Evolutionary conservation across 768 basidiomycete genomes (phyloP).

Genomic region (Mycena albidolilacea): DNA sequence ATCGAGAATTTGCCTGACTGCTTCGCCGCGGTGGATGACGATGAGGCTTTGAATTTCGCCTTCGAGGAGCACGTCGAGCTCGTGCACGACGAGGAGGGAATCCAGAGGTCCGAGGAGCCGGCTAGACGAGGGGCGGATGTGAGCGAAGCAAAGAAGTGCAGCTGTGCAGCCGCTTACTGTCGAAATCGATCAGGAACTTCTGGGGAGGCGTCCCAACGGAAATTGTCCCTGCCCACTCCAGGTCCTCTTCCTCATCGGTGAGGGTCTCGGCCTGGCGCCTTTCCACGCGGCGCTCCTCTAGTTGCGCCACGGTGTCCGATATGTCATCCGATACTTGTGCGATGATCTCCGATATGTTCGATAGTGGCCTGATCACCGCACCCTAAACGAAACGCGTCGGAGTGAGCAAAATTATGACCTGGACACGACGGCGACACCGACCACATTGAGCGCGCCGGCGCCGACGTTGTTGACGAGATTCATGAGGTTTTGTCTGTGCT

Average conservation of each 20-base stretch:
- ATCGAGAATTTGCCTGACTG: conserved; percentile 36
- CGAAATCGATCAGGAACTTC: conserved; percentile 57
- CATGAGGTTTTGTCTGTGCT: conserved; percentile 55
- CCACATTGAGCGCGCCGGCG: conserved; percentile 19
- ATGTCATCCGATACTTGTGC: too few relatives aligned
- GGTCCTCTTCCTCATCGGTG: conserved; percentile 50
- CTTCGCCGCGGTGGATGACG: conserved; percentile 49
- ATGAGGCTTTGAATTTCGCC: conserved; percentile 45
- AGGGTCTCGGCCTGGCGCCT: conserved; percentile 50
- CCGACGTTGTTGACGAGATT: conserved; percentile 53
- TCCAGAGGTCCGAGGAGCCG: conserved; percentile 35
- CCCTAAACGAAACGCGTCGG: conserved; percentile 36
- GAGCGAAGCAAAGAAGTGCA: not conserved
- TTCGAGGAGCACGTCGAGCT: conserved; percentile 48
- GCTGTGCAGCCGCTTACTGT: conserved; percentile 46
- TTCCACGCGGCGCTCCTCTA: conserved; percentile 6
- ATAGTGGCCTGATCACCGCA: conserved; percentile 48
- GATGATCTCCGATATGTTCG: too few relatives aligned
- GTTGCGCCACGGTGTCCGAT: not conserved
- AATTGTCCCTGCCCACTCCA: conserved; percentile 57
- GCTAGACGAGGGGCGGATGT: not conserved
- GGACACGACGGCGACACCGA: not conserved
- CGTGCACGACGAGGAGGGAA: conserved; percentile 31
- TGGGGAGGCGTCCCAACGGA: conserved; percentile 56
- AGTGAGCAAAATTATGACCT: not conserved